Evolutionary conservation across 2,329 filamentous ascomycete species (phyloP).

Genomic region (Apiospora hydei): DNA sequence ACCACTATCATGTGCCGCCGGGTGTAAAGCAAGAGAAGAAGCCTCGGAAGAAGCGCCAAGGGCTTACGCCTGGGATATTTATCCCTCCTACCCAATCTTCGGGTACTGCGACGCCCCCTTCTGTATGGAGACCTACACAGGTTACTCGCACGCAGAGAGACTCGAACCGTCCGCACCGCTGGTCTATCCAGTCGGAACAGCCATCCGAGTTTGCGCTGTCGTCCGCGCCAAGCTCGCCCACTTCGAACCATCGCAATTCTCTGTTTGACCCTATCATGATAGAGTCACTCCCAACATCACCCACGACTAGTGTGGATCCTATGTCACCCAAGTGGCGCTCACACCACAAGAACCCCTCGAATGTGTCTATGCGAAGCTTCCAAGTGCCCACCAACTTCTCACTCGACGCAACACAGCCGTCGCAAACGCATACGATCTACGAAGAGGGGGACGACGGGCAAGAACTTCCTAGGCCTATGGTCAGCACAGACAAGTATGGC

Average conservation of each 20-base stretch:
- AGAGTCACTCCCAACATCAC: conserved; percentile 79
- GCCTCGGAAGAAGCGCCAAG: conserved; percentile 75
- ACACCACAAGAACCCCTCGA: conserved; percentile 64
- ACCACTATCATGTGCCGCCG: conserved; percentile 83
- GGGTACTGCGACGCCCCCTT: conserved; percentile 51
- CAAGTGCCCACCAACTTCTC: conserved; percentile 40
- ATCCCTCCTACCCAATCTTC: conserved; percentile 56
- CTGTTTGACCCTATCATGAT: conserved; percentile 78
- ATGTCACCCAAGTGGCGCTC: conserved; percentile 65
- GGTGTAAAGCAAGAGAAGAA: conserved; percentile 67
- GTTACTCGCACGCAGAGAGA: conserved; percentile 54
- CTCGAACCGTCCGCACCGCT: conserved; percentile 62
- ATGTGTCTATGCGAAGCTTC: conserved; percentile 61
- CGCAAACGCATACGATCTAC: conserved; percentile 37
- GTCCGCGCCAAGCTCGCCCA: conserved; percentile 83
- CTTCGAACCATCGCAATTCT: conserved; percentile 74
- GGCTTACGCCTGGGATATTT: conserved; percentile 67
- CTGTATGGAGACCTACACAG: conserved; percentile 47
- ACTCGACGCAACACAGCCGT: conserved; percentile 30
- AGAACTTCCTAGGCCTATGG: conserved; percentile 40
- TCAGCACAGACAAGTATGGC: conserved; percentile 42
- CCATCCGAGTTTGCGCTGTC: conserved; percentile 72
- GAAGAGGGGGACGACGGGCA: conserved; percentile 43
- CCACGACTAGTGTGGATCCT: conserved; percentile 77
- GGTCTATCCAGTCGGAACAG: conserved; percentile 68